These are phyloP conservation scores for Candolleomyces efflorescens DNA, from an alignment of 768 basidiomycete species.

Conservation along the genomic window DNA sequence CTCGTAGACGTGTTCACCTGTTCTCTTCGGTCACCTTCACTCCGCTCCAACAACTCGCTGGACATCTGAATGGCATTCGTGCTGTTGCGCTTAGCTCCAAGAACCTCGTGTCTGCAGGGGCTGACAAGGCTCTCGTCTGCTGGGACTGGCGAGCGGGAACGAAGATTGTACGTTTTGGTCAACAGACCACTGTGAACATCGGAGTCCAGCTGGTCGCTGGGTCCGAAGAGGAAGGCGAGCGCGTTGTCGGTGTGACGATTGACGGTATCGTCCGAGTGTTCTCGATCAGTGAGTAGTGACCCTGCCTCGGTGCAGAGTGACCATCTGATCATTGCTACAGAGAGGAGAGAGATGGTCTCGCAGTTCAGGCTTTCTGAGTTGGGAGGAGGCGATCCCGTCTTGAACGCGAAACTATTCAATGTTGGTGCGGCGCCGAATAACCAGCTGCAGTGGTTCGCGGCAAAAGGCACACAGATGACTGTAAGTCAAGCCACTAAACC, in stretches of 20 bases:
- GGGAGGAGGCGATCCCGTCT: constrained; percentile 58
- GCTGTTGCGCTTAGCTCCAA: constrained; percentile 83
- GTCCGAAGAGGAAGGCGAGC: constrained; percentile 56
- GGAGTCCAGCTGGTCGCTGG: constrained; percentile 78
- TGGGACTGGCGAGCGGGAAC: constrained; percentile 90
- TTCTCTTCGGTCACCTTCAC: constrained; percentile 84
- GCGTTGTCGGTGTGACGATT: constrained; percentile 87
- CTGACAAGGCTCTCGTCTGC: constrained; percentile 70
- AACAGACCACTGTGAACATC: constrained; percentile 89
- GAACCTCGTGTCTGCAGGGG: constrained; percentile 85
- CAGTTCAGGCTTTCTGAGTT: constrained; percentile 86
- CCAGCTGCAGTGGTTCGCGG: constrained; percentile 92
- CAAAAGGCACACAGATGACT: constrained; percentile 87
- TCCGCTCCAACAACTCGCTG: constrained; percentile 78
- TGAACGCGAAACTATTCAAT: constrained; percentile 66
- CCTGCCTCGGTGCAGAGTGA: neutral
- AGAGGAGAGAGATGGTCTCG: constrained; percentile 82
- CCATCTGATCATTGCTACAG: constrained; percentile 17
- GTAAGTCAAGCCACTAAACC: constrained; percentile 36
- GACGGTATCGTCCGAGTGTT: constrained; percentile 90
- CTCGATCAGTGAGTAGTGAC: constrained; percentile 67
- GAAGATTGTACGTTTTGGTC: constrained; percentile 88
- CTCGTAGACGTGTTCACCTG: constrained; percentile 73
- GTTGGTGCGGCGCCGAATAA: constrained; percentile 82
- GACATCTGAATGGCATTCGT: constrained; percentile 86